These are phyloP conservation scores for Telfairia occidentalis DNA, from an alignment of 331 rosid genomes.

Conservation along the genomic window DNA sequence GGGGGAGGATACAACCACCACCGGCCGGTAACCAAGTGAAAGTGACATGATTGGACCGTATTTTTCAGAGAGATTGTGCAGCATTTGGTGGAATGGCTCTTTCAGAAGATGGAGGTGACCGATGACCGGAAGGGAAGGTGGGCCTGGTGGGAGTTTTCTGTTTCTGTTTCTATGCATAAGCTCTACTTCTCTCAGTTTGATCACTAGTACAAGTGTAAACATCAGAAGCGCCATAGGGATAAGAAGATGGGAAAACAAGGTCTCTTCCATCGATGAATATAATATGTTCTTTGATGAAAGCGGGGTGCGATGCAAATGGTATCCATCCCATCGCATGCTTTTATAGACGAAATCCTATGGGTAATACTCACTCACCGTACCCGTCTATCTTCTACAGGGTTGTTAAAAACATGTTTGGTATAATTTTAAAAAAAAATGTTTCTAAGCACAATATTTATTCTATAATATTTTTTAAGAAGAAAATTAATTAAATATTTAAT, in stretches of 20 bases:
- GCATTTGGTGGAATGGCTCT: constrained; percentile 16
- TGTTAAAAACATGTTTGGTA: too few species aligned
- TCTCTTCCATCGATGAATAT: neutral
- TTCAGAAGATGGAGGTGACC: constrained; percentile 19
- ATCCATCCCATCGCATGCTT: neutral
- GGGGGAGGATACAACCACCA: constrained; percentile 19
- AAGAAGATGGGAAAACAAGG: too few species aligned
- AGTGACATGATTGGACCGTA: constrained; percentile 10
- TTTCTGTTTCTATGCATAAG: too few species aligned
- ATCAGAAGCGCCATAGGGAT: too few species aligned
- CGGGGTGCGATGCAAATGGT: neutral
- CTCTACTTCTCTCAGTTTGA: neutral
- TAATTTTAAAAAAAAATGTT: too few species aligned
- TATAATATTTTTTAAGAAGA: too few species aligned
- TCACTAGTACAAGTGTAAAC: neutral
- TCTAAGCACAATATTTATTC: too few species aligned
- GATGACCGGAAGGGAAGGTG: neutral
- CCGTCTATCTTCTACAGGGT: too few species aligned
- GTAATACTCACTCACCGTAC: too few species aligned
- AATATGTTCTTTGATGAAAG: neutral
- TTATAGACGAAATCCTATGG: too few species aligned
- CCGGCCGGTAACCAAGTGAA: constrained; percentile 13
- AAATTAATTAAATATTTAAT: too few species aligned
- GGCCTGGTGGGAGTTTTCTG: neutral
- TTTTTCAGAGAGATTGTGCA: constrained; percentile 10